Evolutionary conservation across 331 rosid species (phyloP), one percentile per base, ranked within the genome.

Genomic region (Rosa hybrid): DNA sequence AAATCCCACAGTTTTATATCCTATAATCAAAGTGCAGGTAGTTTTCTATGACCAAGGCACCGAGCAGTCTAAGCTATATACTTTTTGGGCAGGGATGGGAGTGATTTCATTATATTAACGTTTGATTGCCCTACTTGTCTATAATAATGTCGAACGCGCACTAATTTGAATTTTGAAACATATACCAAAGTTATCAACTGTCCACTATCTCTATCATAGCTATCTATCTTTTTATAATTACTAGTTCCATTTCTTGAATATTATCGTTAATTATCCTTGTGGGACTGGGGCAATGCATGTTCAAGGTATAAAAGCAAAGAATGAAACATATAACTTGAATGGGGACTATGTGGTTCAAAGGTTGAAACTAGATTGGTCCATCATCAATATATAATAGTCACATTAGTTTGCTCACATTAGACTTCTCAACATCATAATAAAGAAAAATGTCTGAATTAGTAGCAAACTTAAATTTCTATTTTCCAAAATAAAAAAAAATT

Each of bases 111-210:
- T 48, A 10, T 53, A 20, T 30, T 14, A 17, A 46, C 23, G n/a
- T 64, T 20, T 45, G 48, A 57, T 25, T 76, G 39, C 39, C 63
- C 72, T 41, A 63, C 59, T 27, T 68, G 76, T 75, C 46, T 18
- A 18, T 56, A 81, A 70, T 70, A 53, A 76, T 81, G 57, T 70
- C 67, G 25, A 76, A 46, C 41, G 27, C 68, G 20, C 84, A 76
- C 84, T 76, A 70, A 72, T 68, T 76, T 18, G 75, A 71, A 44
- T 50, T 81, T 75, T 67, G 71, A 76, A 81, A 57, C 65, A 30
- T 21, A 56, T 41, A 18, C 30, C 11, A 44, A 9, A 12, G 39
- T 20, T 34, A 46, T 59, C 79, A 20, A 63, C 72, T 7, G 45
- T 38, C 72, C 72, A 68, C 49, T 16, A 18, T 68, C 49, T 17